These are phyloP conservation scores for Vanderwaltozyma yarrowii DNA, from an alignment of 805 yeast species.

Conservation along the genomic window DNA sequence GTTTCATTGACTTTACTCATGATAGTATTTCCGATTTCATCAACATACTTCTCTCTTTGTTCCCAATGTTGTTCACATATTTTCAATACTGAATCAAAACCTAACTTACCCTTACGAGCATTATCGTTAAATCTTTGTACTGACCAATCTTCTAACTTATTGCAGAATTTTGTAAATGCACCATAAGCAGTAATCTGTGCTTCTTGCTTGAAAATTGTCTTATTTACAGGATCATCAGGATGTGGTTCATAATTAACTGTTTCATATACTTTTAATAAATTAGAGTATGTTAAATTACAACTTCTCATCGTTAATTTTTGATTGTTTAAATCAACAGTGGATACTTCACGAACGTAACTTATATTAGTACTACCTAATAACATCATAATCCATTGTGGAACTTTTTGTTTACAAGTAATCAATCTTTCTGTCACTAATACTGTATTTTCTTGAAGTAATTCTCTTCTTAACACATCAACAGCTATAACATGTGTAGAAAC, in stretches of 20 bases:
- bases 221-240: slow-evolving; percentile 34
- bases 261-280: slow-evolving; percentile 70
- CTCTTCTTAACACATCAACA: slow-evolving; percentile 78
- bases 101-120: slow-evolving; percentile 70
- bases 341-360: slow-evolving; percentile 81
- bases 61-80: slow-evolving; percentile 31
- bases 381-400: slow-evolving; percentile 73
- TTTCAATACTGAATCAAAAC: slow-evolving; percentile 73
- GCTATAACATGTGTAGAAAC: slow-evolving; percentile 85
- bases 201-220: slow-evolving; percentile 64
- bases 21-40: slow-evolving; percentile 17
- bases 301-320: slow-evolving; percentile 70
- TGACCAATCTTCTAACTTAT: slow-evolving; percentile 85
- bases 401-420: slow-evolving; percentile 77
- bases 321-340: slow-evolving; percentile 62
- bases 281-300: slow-evolving; percentile 74
- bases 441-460: slow-evolving; percentile 42
- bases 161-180: slow-evolving; percentile 56
- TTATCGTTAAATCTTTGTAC: slow-evolving; percentile 82
- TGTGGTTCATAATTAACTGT: slow-evolving; percentile 78
- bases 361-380: slow-evolving; percentile 72
- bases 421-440: slow-evolving; percentile 72
- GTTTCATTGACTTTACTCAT: slow-evolving; percentile 24
- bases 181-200: slow-evolving; percentile 88
- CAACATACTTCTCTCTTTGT: slow-evolving; percentile 21